A percentile compares a stretch with the other conserved stretches of the same genome.
These are phyloP conservation scores for Hypoxylon sp. DNA, from an alignment of 2,329 filamentous ascomycete species.

Conservation along the genomic window DNA sequence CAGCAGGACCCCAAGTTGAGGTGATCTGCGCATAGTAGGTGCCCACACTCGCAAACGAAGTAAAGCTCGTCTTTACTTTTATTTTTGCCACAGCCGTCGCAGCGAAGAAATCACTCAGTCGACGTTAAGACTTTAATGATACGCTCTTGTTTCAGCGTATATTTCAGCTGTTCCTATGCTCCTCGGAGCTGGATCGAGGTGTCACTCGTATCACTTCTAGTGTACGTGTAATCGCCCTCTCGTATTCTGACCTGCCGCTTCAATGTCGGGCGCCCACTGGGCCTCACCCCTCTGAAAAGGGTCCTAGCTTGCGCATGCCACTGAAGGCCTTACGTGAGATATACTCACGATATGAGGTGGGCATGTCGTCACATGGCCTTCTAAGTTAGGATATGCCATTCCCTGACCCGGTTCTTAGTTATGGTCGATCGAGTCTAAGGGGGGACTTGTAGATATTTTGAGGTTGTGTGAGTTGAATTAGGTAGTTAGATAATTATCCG, in stretches of 20 bases:
- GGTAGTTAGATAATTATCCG: background rate
- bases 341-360: too few relatives aligned
- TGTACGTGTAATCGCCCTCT: slow-evolving; percentile 45
- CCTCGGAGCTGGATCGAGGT: slow-evolving; percentile 39
- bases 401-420: too few relatives aligned
- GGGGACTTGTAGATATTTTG: too few relatives aligned
- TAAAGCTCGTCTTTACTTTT: slow-evolving; percentile 21
- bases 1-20: slow-evolving; percentile 38
- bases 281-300: too few relatives aligned
- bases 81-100: slow-evolving; percentile 35
- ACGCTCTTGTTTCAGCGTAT: slow-evolving; percentile 34
- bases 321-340: too few relatives aligned
- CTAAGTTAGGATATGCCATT: too few relatives aligned
- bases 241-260: slow-evolving; percentile 1
- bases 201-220: slow-evolving; percentile 43
- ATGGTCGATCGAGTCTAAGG: too few relatives aligned
- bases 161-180: slow-evolving; percentile 36
- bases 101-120: background rate
- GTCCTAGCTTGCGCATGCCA: too few relatives aligned
- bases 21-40: slow-evolving; percentile 49
- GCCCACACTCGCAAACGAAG: slow-evolving; percentile 51
- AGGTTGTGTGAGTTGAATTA: too few relatives aligned
- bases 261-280: slow-evolving; percentile 3
- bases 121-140: slow-evolving; percentile 31
- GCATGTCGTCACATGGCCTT: too few relatives aligned